These are phyloP conservation scores for Aspergillus sp. DNA, from an alignment of 2,329 filamentous ascomycete species.

Conservation along the genomic window DNA sequence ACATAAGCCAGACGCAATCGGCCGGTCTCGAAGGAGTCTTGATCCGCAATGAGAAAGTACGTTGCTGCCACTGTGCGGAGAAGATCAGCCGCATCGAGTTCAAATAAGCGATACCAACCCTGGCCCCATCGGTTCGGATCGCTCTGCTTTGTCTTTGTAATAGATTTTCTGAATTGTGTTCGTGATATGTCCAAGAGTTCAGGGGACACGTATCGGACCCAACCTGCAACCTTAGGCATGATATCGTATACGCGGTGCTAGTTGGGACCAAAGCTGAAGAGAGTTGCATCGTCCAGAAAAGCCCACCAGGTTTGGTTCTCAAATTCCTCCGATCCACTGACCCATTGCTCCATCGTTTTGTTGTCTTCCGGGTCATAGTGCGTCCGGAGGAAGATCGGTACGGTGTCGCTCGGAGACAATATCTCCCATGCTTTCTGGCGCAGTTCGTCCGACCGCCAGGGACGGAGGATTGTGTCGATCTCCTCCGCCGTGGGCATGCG, in stretches of 20 bases:
- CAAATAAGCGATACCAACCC: constrained; percentile 1
- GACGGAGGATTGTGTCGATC: constrained; percentile 7
- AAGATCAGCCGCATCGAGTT: constrained; percentile 2
- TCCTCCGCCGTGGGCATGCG: constrained; percentile 9
- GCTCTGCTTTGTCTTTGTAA: not conserved
- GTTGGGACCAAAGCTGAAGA: constrained; percentile 8
- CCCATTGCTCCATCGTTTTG: constrained; percentile 3
- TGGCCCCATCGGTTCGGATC: not conserved
- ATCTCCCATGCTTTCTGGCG: constrained; percentile 7
- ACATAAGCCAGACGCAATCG: constrained; percentile 7
- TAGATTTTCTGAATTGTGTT: not conserved
- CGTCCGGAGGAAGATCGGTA: constrained; percentile 7
- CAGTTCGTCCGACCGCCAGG: constrained; percentile 5
- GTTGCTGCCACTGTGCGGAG: not conserved
- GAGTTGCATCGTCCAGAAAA: constrained; percentile 2
- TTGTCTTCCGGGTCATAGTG: constrained; percentile 8
- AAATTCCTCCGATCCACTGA: constrained; percentile 2
- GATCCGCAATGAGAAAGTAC: constrained; percentile 1
- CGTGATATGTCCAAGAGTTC: not conserved
- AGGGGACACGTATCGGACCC: not conserved
- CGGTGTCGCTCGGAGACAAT: not conserved
- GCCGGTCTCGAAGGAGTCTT: constrained; percentile 4
- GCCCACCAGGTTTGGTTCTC: constrained; percentile 6
- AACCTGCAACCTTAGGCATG: constrained; percentile 3
- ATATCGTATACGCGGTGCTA: constrained; percentile 8